Percentiles rank a stretch among this genome's conserved stretches.
phyloP scores from a whole-genome alignment of 768 basidiomycete genomes.

The Boletus pseudopeckii region DNA sequence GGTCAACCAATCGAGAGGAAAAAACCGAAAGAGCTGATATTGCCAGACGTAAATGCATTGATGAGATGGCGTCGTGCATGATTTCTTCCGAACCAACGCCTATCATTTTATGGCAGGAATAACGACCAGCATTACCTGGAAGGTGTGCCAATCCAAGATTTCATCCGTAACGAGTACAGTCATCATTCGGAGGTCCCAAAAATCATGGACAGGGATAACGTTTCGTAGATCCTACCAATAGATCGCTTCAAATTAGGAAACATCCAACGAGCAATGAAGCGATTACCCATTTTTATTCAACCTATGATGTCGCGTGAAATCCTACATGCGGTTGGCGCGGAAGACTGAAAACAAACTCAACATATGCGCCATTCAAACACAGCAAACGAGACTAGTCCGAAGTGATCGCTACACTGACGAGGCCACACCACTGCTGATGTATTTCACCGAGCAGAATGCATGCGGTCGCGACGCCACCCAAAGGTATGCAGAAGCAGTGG shows the following conservation, averaged over 20 bases:
- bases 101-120: constrained; percentile 8
- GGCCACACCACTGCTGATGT: constrained; percentile 21
- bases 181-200: constrained; percentile 11
- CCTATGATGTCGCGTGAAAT: background rate
- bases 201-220: constrained; percentile 1
- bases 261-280: background rate
- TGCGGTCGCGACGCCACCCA: constrained; percentile 25
- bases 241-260: background rate
- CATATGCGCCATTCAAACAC: background rate
- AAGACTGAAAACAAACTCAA: background rate
- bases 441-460: constrained; percentile 39
- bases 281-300: background rate
- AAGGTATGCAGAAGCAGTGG: constrained; percentile 13
- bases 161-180: constrained; percentile 3
- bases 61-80: background rate
- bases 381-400: background rate
- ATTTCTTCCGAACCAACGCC: background rate
- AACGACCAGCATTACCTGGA: constrained; percentile 8
- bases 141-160: constrained; percentile 9
- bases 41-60: constrained; percentile 19
- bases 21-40: constrained; percentile 16
- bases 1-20: background rate
- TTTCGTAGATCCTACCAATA: background rate
- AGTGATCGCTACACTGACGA: constrained; percentile 18
- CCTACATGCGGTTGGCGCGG: background rate